Conservation (phyloP, 2,329 filamentous ascomycete species). For the Clonostachys byssicola region DNA sequence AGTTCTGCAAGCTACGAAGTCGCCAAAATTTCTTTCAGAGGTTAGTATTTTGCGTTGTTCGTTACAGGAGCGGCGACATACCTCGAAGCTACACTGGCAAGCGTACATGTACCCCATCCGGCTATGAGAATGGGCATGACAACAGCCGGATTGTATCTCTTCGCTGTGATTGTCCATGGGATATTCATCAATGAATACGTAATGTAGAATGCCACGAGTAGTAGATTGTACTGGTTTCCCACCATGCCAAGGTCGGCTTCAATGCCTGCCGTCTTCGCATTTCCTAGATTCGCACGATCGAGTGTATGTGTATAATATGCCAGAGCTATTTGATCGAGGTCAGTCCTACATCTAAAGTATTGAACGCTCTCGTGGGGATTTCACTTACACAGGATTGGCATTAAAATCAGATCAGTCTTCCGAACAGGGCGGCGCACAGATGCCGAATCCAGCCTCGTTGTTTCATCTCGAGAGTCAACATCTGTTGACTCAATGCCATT, state of each 20-base stretch:
- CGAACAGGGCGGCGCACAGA: slow-evolving; percentile 2
- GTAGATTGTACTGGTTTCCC: slow-evolving; percentile 31
- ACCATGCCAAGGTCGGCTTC: slow-evolving; percentile 38
- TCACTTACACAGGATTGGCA: slow-evolving; percentile 25
- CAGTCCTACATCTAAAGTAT: no score
- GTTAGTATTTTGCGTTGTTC: slow-evolving; percentile 24
- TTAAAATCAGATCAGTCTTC: slow-evolving; percentile 10
- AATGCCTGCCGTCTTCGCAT: slow-evolving; percentile 43
- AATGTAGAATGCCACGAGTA: slow-evolving; percentile 24
- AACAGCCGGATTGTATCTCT: slow-evolving; percentile 15
- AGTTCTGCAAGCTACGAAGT: neutral
- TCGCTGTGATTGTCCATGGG: slow-evolving; percentile 13
- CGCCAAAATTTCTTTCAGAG: neutral
- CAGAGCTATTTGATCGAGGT: neutral
- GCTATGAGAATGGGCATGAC: slow-evolving; percentile 17
- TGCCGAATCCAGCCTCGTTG: neutral
- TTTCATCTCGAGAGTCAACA: no score
- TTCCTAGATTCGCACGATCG: slow-evolving; percentile 30
- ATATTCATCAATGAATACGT: slow-evolving; percentile 18
- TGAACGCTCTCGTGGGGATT: slow-evolving; percentile 11
- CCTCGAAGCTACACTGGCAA: slow-evolving; percentile 15
- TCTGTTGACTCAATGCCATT: neutral
- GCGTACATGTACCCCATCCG: slow-evolving; percentile 15
- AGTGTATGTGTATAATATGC: slow-evolving; percentile 3
- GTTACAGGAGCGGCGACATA: slow-evolving; percentile 31